Base-by-base conservation (phyloP, 1,284 basidiomycete species). In the Peniophora sp. region DNA sequence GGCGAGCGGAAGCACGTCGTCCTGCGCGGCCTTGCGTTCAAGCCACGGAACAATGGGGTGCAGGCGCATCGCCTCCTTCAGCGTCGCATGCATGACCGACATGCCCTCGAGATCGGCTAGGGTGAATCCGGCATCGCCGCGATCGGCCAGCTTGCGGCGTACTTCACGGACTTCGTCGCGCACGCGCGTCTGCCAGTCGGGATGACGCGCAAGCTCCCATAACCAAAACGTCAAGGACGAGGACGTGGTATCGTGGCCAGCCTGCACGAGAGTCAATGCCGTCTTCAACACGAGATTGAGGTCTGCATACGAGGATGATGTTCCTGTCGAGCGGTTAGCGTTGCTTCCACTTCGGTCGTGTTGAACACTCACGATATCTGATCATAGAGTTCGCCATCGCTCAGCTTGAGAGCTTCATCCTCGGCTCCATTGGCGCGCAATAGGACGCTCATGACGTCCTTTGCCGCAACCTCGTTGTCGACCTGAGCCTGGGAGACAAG, bases 81-180 rank as follows among this genome's bases (percentile, higher is more conserved):
- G 37, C 10, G 53, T 42, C 0, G 55, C 55, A n/a, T 55, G 51
- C 23, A 49, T 54, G 11, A 41, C 44, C n/a, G 52, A 20, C n/a
- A 86, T 73, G 0, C 79, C 76, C 54, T 85, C 78, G 18, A 86
- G 71, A 59, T 78, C 83, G 0, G 75, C 52, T 15, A 64, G 44
- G 3, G 49, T 43, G 46, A 57, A 52, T n/a, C 54, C 51, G 15
- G 24, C 23, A 66, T 3, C 81, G 57, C 24, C 66, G 61, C 46
- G 64, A 66, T 2, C 81, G 62, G 52, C 81, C 72, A 12, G 80
- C 74, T 62, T 73, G 75, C 15, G 56, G 55, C 24, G 64, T 55
- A 9, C 67, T 54, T 48, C 59, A 52, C 24, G 54, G 23, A 84
- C 64, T 55, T 86, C 83, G 17, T 73, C 67, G 3, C 81, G 74